Conservation (phyloP, 1,139 yeast genomes). For the Pichia sp. region DNA sequence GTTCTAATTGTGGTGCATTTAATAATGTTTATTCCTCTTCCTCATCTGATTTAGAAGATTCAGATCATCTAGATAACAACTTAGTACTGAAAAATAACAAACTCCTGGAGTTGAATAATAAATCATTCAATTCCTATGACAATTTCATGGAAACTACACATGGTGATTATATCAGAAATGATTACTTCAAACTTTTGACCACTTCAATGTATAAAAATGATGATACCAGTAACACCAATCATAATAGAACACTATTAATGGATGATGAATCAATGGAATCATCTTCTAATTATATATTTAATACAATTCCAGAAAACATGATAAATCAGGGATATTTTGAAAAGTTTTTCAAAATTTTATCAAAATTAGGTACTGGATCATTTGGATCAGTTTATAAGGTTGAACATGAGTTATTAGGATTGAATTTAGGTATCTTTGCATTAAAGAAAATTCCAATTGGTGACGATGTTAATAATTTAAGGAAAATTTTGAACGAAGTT, state of each 20-base stretch:
- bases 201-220: conserved; percentile 16
- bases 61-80: too few relatives aligned
- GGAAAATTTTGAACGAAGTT: conserved; percentile 72
- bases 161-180: conserved; percentile 17
- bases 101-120: not conserved
- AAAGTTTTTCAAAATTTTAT: conserved; percentile 53
- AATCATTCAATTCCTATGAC: not conserved
- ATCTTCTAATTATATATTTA: not conserved
- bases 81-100: not conserved
- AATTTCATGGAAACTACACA: conserved; percentile 10
- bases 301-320: conserved; percentile 33
- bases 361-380: conserved; percentile 69
- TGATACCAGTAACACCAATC: conserved; percentile 17
- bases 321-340: conserved; percentile 73
- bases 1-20: conserved; percentile 9
- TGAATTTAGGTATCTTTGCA: conserved; percentile 73
- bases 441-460: conserved; percentile 82
- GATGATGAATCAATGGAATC: too few relatives aligned
- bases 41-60: not conserved
- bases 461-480: conserved; percentile 58
- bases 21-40: not conserved
- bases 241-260: not conserved
- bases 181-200: conserved; percentile 27
- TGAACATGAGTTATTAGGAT: conserved; percentile 66
- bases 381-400: conserved; percentile 82